Evolutionary conservation across 371 early-diverging fungal genomes (phyloP).

Genomic region (Rhizopus sp.): DNA sequence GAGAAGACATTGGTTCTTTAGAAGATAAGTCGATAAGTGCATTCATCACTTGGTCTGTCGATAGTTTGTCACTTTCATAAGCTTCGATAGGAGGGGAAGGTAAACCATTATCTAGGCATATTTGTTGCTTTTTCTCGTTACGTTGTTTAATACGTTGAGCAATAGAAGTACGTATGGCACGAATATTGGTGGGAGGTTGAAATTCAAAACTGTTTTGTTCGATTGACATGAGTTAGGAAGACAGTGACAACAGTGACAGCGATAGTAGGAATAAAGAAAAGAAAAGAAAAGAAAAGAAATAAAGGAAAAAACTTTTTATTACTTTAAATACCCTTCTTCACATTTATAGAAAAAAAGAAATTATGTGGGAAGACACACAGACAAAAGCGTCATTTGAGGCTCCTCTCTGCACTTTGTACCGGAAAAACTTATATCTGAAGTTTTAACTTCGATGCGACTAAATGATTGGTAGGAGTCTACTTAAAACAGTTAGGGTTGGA

Average conservation of each 20-base stretch:
- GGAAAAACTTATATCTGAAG: no score
- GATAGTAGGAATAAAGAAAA: constrained; percentile 7
- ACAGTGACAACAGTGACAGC: no score
- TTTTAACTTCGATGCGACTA: no score
- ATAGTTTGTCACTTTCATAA: background rate
- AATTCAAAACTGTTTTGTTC: constrained; percentile 28
- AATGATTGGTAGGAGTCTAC: no score
- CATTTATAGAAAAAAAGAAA: no score
- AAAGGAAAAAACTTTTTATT: constrained; percentile 5
- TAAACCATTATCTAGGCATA: constrained; percentile 34
- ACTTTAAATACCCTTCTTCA: constrained; percentile 1
- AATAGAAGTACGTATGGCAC: constrained; percentile 38
- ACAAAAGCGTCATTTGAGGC: no score
- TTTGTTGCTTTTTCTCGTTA: constrained; percentile 12
- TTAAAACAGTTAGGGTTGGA: no score
- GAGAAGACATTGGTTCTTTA: background rate
- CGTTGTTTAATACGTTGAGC: constrained; percentile 37
- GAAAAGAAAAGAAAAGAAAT: constrained; percentile 13
- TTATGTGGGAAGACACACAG: no score
- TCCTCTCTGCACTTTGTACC: no score
- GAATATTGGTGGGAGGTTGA: constrained; percentile 32
- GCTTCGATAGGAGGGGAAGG: constrained; percentile 47
- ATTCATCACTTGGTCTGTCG: constrained; percentile 3
- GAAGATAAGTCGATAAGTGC: background rate
- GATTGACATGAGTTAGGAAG: constrained; percentile 10